Conservation (phyloP, 169 alveolate species). For the Babesia bigemina region DNA sequence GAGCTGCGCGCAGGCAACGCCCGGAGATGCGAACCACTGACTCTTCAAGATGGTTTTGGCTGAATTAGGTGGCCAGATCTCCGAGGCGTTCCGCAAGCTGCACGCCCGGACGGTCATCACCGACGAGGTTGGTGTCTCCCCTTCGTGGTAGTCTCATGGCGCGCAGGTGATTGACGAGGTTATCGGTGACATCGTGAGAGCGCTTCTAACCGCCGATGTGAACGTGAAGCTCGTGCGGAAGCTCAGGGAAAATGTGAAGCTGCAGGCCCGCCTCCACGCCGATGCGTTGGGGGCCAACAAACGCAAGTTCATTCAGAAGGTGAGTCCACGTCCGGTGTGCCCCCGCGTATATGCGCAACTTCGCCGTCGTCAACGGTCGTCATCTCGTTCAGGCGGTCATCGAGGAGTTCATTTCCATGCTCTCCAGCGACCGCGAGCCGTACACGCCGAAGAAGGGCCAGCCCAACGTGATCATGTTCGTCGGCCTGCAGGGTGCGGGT, state of each 20-base stretch:
- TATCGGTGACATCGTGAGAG: conserved; percentile 89
- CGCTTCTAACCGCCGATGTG: conserved; percentile 93
- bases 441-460: conserved; percentile 91
- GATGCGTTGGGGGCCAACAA: conserved; percentile 81
- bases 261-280: conserved; percentile 80
- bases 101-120: conserved; percentile 91
- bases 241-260: conserved; percentile 87
- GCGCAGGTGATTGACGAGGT: conserved; percentile 83
- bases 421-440: conserved; percentile 90
- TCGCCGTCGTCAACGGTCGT: background rate
- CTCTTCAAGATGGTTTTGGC: conserved; percentile 93
- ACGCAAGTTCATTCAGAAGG: conserved; percentile 79
- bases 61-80: conserved; percentile 93
- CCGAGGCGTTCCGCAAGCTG: conserved; percentile 91
- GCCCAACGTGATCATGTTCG: conserved; percentile 96
- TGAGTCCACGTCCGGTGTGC: background rate
- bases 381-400: conserved; percentile 81
- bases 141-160: background rate
- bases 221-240: conserved; percentile 89
- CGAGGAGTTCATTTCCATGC: conserved; percentile 91
- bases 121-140: conserved; percentile 84
- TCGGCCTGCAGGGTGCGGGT: conserved; percentile 99
- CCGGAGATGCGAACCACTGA: conserved; percentile 20
- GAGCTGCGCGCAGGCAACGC: background rate
- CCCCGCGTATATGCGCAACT: background rate